Percentiles rank a stretch among this genome's conserved stretches.
These are phyloP conservation scores for Xylariaceae sp. DNA, from an alignment of 2,329 filamentous ascomycete species.

Conservation along the genomic window DNA sequence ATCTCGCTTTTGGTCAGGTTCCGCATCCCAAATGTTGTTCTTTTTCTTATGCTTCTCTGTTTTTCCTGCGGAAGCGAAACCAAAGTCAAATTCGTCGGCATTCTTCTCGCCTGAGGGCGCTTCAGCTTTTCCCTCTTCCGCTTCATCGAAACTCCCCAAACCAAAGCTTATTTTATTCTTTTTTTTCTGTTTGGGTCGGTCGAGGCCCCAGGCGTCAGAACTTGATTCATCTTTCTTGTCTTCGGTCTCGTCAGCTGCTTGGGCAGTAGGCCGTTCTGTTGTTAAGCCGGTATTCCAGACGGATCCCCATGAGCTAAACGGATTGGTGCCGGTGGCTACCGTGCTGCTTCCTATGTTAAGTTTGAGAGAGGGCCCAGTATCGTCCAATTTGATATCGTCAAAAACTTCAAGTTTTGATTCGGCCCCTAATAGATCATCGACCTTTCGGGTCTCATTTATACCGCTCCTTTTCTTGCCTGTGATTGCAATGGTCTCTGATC, in stretches of 20 bases:
- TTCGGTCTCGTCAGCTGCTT: slow-evolving; percentile 33
- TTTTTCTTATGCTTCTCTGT: slow-evolving; percentile 41
- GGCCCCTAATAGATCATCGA: slow-evolving; percentile 32
- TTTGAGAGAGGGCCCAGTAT: slow-evolving; percentile 54
- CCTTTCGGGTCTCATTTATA: slow-evolving; percentile 41
- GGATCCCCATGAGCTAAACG: slow-evolving; percentile 57
- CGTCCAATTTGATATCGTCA: slow-evolving; percentile 64
- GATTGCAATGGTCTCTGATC: slow-evolving; percentile 43
- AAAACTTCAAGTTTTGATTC: slow-evolving; percentile 51
- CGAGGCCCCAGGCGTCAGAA: slow-evolving; percentile 48
- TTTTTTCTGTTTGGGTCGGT: slow-evolving; percentile 49
- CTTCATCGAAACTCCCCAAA: slow-evolving; percentile 46
- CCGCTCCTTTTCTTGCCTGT: slow-evolving; percentile 49
- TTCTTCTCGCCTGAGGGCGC: slow-evolving; percentile 30
- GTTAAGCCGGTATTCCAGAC: slow-evolving; percentile 52
- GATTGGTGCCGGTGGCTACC: slow-evolving; percentile 37
- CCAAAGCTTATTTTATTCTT: slow-evolving; percentile 43
- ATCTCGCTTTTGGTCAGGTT: slow-evolving; percentile 34
- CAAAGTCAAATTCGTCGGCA: slow-evolving; percentile 29
- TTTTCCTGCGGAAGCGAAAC: slow-evolving; percentile 23
- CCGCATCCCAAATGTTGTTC: slow-evolving; percentile 36
- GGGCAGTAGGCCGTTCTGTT: slow-evolving; percentile 41
- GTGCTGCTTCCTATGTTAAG: slow-evolving; percentile 48
- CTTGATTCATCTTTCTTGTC: slow-evolving; percentile 41
- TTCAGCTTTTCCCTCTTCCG: slow-evolving; percentile 36